Evolutionary conservation across 2,329 filamentous ascomycete genomes (phyloP), one percentile per base, ranked within the genome.

Genomic region (Lasiodiplodia sp.): DNA sequence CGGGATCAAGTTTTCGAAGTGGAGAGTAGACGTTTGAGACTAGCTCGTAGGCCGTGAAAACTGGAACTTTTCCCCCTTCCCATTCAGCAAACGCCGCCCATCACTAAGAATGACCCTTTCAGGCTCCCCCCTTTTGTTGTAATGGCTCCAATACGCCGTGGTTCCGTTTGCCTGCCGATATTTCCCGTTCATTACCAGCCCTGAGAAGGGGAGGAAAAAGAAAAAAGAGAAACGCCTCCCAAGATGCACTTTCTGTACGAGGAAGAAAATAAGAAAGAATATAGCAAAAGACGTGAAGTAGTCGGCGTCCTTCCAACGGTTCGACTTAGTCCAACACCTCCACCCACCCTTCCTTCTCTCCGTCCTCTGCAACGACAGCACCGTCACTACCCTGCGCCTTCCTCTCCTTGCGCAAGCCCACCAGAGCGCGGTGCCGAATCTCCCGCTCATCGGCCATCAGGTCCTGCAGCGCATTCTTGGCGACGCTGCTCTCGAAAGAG

Each of bases 391-490:
- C 14, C 44, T 47, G 44, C 7, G 21, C 37, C 53, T 67, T 52
- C 28, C 16, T 18, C 37, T 79, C 78, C 69, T 78, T 80, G 2
- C 77, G 78, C 40, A 76, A 75, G 21, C 81, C 72, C 66, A 84
- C 69, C 11, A 77, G 71, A 3, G 82, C 84, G 1, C 82, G 72
- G 69, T 85, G 82, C 31, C 77, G 72, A 5, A 85, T 80, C 16
- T 79, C 79, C 63, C 76, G 76, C 74, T 84, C 84, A 65, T 85
- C 82, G 62, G 78, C 79, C 69, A 85, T 82, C 55, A 85, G 75
- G 47, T 77, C 79, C 7, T 78, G 74, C 73, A 85, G 83, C 14
- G 77, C 75, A 66, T 85, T 81, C 10, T 79, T 78, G 51, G 85
- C 81, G 66, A 83, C 79, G 3, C 77, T 71, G 72, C 83, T 81